Base-by-base conservation (phyloP, 768 basidiomycete species). In the Mycena pura region DNA sequence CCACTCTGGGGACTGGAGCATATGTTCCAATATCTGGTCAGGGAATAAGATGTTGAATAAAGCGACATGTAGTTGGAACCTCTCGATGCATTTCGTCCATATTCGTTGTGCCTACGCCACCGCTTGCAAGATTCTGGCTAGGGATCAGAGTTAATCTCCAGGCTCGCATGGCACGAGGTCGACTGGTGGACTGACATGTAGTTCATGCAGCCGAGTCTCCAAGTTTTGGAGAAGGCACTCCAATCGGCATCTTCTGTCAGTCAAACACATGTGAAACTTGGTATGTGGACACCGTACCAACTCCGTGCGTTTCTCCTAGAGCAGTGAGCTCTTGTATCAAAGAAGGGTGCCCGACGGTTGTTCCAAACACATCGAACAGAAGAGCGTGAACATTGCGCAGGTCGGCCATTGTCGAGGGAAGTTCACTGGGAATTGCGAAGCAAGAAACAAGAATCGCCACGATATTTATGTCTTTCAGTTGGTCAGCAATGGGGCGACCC, bases 61-160 rank as follows among this genome's bases (percentile, higher is more conserved):
- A 29, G 24, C 11, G 22, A 34, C 21, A 47, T 8, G 17, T 22
- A 27, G 11, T 27, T n/a, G 10, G 29, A 52, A 82, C 87, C 74
- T 85, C 68, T 58, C 85, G 76, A 67, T 89, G 86, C 73, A 84
- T 78, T 17, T 74, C 51, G 57, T 90, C 89, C 14, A 85, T 72
- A 63, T 83, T 86, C 13, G 69, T 70, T 2, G 82, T 76, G 0
- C 85, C 86, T 38, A 72, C 53, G 0, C 78, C 83, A 3, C 82
- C n/a, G n/a, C 82, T 38, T 69, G 61, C 2, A 82, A 78, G 22
- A 88, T 75, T 3, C 86, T 86, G 32, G 38, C 29, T 9, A n/a
- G 28, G 1, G 6, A 41, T 47, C 25, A 19, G 32, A 36, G 9
- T 38, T 29, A 14, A 17, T 19, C n/a, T n/a, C n/a, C n/a, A n/a